A percentile compares a stretch with the other conserved stretches of the same genome.
phyloP scores from a whole-genome alignment of 768 basidiomycete genomes.

The Strobilomyces dryophilus region DNA sequence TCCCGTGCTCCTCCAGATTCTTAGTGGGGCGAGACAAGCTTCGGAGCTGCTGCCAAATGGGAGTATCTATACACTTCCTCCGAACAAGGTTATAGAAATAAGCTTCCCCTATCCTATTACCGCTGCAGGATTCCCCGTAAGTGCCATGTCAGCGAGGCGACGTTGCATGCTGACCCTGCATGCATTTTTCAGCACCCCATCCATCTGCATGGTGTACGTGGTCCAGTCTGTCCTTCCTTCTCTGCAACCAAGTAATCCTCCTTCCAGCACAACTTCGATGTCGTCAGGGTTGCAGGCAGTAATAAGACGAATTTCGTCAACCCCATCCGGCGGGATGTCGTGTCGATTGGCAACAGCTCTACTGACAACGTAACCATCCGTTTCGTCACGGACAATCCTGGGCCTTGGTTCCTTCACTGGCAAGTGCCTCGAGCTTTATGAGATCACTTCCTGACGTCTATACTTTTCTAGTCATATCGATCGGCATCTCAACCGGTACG shows the following conservation, averaged over 20 bases:
- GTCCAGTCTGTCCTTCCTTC: not conserved
- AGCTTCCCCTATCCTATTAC: constrained; percentile 34
- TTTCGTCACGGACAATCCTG: constrained; percentile 61
- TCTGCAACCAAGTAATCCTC: not conserved
- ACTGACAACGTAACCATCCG: constrained; percentile 49
- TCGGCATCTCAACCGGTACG: constrained; percentile 19
- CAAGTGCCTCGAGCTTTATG: not conserved
- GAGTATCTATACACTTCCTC: constrained; percentile 41
- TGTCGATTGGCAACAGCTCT: constrained; percentile 24
- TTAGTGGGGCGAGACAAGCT: constrained; percentile 45
- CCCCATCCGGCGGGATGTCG: constrained; percentile 32
- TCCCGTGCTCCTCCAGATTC: constrained; percentile 25
- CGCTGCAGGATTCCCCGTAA: constrained; percentile 26
- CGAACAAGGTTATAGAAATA: constrained; percentile 42
- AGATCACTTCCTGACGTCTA: not conserved
- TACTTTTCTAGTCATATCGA: constrained; percentile 15
- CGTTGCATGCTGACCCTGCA: not conserved
- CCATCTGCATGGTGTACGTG: constrained; percentile 37
- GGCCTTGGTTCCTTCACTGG: constrained; percentile 38
- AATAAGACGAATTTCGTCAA: constrained; percentile 30
- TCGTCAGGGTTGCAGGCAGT: constrained; percentile 30
- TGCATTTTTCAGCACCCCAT: constrained; percentile 29
- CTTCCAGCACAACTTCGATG: constrained; percentile 31
- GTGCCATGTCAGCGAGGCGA: not conserved
- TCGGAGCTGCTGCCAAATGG: constrained; percentile 45